A percentile compares a stretch with the other conserved stretches of the same genome.
Conservation (phyloP, 768 basidiomycete species). For the Serendipita sp. region DNA sequence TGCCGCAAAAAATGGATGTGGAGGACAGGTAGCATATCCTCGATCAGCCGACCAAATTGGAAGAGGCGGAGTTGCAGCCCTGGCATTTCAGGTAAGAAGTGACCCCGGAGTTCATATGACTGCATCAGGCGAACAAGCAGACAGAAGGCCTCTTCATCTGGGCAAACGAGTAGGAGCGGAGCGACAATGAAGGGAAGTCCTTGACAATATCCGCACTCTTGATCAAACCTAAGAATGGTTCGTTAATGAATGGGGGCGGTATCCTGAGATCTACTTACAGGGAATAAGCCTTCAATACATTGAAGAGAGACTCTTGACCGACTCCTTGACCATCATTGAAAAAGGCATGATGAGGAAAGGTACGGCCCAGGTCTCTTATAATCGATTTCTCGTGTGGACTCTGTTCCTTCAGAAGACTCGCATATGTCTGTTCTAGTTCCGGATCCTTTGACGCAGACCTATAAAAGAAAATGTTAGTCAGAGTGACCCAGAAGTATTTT, state of each 20-base stretch:
- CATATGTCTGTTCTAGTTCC: constrained; percentile 69
- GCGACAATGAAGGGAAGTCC: constrained; percentile 95
- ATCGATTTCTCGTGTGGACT: constrained; percentile 93
- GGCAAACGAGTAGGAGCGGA: constrained; percentile 73
- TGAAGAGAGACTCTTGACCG: constrained; percentile 94
- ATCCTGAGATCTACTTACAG: constrained; percentile 34
- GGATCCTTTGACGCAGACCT: constrained; percentile 91
- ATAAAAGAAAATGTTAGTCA: constrained; percentile 6
- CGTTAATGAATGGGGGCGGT: neutral
- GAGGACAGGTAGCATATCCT: constrained; percentile 82
- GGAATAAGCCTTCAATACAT: constrained; percentile 95
- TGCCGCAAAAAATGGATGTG: constrained; percentile 88
- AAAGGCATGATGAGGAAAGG: constrained; percentile 93
- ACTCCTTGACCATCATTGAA: constrained; percentile 90
- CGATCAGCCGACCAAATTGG: constrained; percentile 88
- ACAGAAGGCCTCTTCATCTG: constrained; percentile 97
- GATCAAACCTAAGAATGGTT: constrained; percentile 45
- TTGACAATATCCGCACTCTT: constrained; percentile 95
- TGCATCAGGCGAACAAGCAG: constrained; percentile 90
- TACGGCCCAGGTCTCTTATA: constrained; percentile 79
- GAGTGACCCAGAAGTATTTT: neutral
- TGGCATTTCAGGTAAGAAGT: constrained; percentile 99
- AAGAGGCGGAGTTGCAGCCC: constrained; percentile 79
- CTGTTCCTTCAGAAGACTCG: constrained; percentile 61
- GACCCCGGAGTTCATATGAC: constrained; percentile 87